Evolutionary conservation across 1,284 basidiomycete species (phyloP).

Genomic region (Flammula alnicola): DNA sequence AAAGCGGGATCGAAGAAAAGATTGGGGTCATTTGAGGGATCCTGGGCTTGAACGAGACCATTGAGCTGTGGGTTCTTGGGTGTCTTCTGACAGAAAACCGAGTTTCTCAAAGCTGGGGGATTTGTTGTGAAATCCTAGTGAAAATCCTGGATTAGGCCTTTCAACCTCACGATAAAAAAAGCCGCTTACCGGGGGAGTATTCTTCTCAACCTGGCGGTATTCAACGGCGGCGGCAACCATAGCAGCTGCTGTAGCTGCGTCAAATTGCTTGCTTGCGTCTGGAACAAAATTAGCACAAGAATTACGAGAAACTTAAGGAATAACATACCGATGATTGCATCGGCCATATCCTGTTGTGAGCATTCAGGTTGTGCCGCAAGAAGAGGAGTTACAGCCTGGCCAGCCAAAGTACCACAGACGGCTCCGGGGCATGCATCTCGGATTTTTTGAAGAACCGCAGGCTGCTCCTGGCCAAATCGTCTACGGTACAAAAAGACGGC

Average conservation of each 20-base stretch:
- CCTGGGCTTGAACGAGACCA: conserved; percentile 55
- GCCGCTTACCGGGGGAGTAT: conserved; percentile 56
- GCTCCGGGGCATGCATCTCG: conserved; percentile 50
- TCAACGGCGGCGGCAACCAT: conserved; percentile 60
- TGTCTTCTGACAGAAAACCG: conserved; percentile 56
- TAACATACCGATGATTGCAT: conserved; percentile 57
- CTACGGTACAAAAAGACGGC: conserved; percentile 52
- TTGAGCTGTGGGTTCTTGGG: conserved; percentile 52
- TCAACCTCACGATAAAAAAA: neutral
- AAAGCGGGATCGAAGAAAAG: conserved; percentile 63
- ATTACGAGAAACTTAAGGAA: neutral
- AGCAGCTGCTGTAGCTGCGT: conserved; percentile 50
- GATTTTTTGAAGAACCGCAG: conserved; percentile 52
- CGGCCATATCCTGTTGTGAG: conserved; percentile 64
- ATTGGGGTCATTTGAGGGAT: conserved; percentile 51
- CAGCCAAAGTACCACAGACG: conserved; percentile 56
- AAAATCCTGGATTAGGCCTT: neutral
- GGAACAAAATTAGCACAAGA: conserved; percentile 1
- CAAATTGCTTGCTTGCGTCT: conserved; percentile 60
- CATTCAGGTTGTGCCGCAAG: conserved; percentile 60
- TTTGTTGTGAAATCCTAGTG: conserved; percentile 56
- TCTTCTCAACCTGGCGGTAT: conserved; percentile 66
- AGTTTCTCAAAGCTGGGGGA: conserved; percentile 52
- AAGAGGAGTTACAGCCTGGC: conserved; percentile 55
- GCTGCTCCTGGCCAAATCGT: conserved; percentile 58